Conservation (phyloP, 768 basidiomycete genomes). For the Piloderma croceum region DNA sequence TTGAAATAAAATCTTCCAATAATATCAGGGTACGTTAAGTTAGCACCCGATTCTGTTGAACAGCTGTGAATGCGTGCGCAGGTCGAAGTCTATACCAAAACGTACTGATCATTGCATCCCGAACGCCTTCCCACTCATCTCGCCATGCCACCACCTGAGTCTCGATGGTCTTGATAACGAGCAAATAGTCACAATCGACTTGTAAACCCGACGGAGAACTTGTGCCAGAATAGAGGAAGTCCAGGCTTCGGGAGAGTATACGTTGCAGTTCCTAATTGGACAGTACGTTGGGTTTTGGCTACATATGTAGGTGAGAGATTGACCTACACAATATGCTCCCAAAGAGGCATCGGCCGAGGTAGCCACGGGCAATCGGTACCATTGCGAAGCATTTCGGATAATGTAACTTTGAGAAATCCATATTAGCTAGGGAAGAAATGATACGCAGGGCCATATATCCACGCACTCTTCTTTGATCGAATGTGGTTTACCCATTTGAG, state of each 20-base stretch:
- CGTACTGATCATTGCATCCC: constrained; percentile 1
- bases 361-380: constrained; percentile 66
- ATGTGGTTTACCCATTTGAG: constrained; percentile 96
- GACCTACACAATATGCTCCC: constrained; percentile 70
- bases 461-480: constrained; percentile 92
- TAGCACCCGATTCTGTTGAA: not conserved
- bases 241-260: constrained; percentile 81
- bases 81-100: no score
- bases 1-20: constrained; percentile 65
- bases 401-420: constrained; percentile 52
- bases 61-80: not conserved
- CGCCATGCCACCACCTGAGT: constrained; percentile 63
- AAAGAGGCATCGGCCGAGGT: constrained; percentile 61
- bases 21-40: constrained; percentile 18
- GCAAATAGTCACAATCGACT: constrained; percentile 76
- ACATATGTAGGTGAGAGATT: constrained; percentile 1
- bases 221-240: constrained; percentile 78
- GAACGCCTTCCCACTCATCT: constrained; percentile 42
- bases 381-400: constrained; percentile 74
- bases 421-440: constrained; percentile 5
- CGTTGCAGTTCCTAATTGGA: constrained; percentile 71
- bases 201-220: constrained; percentile 81
- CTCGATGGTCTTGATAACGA: constrained; percentile 81
- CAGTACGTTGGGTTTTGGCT: not conserved
- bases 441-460: constrained; percentile 32